These are phyloP conservation scores for Thyridium curvatum DNA, from an alignment of 2,329 filamentous ascomycete species.

Conservation along the genomic window DNA sequence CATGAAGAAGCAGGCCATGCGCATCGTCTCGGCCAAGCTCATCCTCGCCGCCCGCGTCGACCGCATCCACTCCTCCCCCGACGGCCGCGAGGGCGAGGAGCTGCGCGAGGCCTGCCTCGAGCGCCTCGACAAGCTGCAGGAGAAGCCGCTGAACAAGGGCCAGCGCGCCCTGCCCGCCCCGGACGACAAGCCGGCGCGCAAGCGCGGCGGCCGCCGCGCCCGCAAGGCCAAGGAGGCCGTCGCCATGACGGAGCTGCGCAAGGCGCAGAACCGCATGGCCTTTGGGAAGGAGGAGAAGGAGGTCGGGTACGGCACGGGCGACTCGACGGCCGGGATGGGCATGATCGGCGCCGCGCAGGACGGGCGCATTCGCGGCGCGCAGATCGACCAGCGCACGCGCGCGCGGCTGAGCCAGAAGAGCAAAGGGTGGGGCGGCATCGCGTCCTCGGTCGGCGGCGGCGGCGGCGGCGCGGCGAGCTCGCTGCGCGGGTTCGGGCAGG, in stretches of 20 bases:
- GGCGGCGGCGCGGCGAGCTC: conserved; percentile 71
- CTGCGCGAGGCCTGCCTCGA: conserved; percentile 78
- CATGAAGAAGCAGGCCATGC: conserved; percentile 87
- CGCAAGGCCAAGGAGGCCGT: conserved; percentile 94
- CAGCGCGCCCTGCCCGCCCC: conserved; percentile 81
- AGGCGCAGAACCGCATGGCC: conserved; percentile 91
- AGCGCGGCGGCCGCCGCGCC: conserved; percentile 83
- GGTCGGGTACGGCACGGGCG: conserved; percentile 81
- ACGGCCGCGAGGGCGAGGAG: conserved; percentile 77
- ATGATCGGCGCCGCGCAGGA: conserved; percentile 91
- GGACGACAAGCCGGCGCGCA: conserved; percentile 90
- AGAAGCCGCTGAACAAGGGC: conserved; percentile 85
- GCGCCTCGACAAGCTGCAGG: conserved; percentile 85
- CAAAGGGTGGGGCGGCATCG: conserved; percentile 79
- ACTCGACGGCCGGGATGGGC: conserved; percentile 79
- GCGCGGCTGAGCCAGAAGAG: conserved; percentile 94
- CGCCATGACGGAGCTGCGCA: conserved; percentile 93
- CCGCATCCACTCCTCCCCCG: conserved; percentile 71
- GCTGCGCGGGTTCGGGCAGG: conserved; percentile 69
- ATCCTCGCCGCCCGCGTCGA: conserved; percentile 91
- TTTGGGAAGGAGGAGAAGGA: conserved; percentile 96
- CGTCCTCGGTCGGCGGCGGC: conserved; percentile 48
- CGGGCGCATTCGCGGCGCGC: conserved; percentile 79
- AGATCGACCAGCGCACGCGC: conserved; percentile 88
- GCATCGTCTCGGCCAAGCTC: conserved; percentile 88